A percentile compares a stretch with the other conserved stretches of the same genome.
phyloP scores from a whole-genome alignment of 176 grass and related monocot species.

The Microstegium vimineum region DNA sequence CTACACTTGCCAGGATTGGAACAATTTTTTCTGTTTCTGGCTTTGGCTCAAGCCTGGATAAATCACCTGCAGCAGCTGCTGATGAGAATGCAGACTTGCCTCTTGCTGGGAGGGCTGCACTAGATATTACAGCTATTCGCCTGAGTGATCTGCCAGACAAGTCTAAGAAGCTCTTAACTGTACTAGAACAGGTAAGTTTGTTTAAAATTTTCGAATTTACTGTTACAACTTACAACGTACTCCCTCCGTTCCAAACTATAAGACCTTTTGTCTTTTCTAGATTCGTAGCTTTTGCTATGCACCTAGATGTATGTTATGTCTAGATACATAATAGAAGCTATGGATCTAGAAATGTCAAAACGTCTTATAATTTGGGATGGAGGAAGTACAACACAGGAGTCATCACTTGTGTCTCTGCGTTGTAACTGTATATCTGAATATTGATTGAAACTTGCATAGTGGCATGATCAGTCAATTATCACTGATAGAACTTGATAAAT shows the following conservation, averaged over 20 bases:
- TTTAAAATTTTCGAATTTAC: slow-evolving; percentile 5
- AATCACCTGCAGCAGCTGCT: slow-evolving; percentile 28
- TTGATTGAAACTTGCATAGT: background rate
- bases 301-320: too few relatives aligned
- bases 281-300: too few relatives aligned
- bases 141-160: slow-evolving; percentile 91
- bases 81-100: slow-evolving; percentile 48
- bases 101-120: slow-evolving; percentile 49
- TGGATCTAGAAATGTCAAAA: too few relatives aligned
- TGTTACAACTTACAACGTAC: slow-evolving; percentile 1
- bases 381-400: background rate
- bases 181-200: slow-evolving; percentile 76
- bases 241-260: too few relatives aligned
- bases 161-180: slow-evolving; percentile 78
- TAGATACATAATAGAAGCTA: too few relatives aligned
- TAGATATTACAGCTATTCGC: slow-evolving; percentile 82
- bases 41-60: slow-evolving; percentile 51
- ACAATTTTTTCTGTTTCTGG: slow-evolving; percentile 76
- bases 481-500: background rate
- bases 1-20: slow-evolving; percentile 90
- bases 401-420: background rate
- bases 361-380: too few relatives aligned
- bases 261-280: too few relatives aligned
- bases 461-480: background rate
- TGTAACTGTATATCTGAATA: slow-evolving; percentile 14